Conservation (phyloP, 2,329 filamentous ascomycete species). For the Fusarium palustre region DNA sequence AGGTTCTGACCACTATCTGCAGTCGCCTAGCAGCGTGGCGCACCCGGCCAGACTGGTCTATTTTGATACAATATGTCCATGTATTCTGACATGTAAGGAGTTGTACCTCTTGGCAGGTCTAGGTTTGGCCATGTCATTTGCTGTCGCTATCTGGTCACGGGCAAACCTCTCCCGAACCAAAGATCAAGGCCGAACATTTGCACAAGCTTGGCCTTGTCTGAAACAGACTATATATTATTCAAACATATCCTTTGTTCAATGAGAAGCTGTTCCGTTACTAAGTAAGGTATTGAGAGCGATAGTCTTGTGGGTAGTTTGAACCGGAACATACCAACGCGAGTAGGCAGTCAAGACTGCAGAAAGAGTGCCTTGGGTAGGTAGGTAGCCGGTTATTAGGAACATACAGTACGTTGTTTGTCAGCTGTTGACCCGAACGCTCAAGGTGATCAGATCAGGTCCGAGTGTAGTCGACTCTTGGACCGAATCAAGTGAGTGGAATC, state of each 20-base stretch:
- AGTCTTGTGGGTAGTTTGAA: neutral
- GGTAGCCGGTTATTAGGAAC: neutral
- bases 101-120: neutral
- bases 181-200: neutral
- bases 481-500: neutral
- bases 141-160: slow-evolving; percentile 23
- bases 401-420: too few relatives aligned
- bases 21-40: slow-evolving; percentile 41
- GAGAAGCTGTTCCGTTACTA: neutral
- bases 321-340: neutral
- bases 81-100: neutral
- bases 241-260: neutral
- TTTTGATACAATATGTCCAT: slow-evolving; percentile 6
- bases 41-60: slow-evolving; percentile 40
- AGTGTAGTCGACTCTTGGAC: neutral
- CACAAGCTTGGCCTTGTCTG: neutral
- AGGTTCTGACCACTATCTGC: neutral
- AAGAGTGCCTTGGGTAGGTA: neutral
- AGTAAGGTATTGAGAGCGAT: neutral
- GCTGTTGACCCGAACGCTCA: neutral
- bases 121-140: neutral
- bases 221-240: neutral
- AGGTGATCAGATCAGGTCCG: neutral
- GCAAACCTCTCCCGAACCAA: slow-evolving; percentile 4
- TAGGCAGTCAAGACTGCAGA: too few relatives aligned